Percentiles rank a stretch among this genome's conserved stretches.
Evolutionary conservation across 2,329 filamentous ascomycete genomes (phyloP).

Genomic region (Paraphoma sp.): DNA sequence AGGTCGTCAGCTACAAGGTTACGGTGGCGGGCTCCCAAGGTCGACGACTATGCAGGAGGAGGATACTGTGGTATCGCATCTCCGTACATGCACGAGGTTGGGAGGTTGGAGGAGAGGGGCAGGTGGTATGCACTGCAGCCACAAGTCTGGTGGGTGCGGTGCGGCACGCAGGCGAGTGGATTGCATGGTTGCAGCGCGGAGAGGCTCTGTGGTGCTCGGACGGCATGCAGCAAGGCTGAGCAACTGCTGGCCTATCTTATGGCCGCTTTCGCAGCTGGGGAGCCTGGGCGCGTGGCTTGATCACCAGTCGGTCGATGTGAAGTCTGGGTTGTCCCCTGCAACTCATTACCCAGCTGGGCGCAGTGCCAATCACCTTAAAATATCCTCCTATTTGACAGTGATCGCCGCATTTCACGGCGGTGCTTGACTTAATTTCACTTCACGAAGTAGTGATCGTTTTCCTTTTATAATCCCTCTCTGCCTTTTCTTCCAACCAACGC

Average conservation of each 20-base stretch:
- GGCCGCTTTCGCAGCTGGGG: conserved; percentile 16
- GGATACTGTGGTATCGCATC: conserved; percentile 10
- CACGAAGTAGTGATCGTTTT: background rate
- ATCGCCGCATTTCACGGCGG: background rate
- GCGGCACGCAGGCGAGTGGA: conserved; percentile 13
- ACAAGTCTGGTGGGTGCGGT: conserved; percentile 14
- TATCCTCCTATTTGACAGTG: conserved; percentile 23
- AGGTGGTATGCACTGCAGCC: conserved; percentile 36
- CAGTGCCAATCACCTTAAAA: conserved; percentile 24
- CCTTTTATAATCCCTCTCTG: conserved; percentile 9
- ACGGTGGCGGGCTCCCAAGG: conserved; percentile 8
- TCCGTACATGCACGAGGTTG: conserved; percentile 1
- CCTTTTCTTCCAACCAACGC: conserved; percentile 6
- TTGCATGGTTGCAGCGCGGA: conserved; percentile 23
- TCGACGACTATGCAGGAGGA: conserved; percentile 4
- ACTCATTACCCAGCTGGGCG: conserved; percentile 25
- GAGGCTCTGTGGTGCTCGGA: conserved; percentile 25
- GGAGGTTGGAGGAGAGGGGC: conserved; percentile 20
- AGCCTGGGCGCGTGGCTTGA: conserved; percentile 21
- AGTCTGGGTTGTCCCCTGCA: conserved; percentile 18
- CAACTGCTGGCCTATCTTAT: conserved; percentile 29
- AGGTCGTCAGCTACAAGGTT: conserved; percentile 14
- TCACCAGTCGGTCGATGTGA: conserved; percentile 18
- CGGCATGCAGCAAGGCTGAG: conserved; percentile 35
- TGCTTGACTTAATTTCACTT: background rate